Evolutionary conservation across 2,329 filamentous ascomycete genomes (phyloP), one percentile per base, ranked within the genome.

Genomic region (Mycocentrospora acerina): DNA sequence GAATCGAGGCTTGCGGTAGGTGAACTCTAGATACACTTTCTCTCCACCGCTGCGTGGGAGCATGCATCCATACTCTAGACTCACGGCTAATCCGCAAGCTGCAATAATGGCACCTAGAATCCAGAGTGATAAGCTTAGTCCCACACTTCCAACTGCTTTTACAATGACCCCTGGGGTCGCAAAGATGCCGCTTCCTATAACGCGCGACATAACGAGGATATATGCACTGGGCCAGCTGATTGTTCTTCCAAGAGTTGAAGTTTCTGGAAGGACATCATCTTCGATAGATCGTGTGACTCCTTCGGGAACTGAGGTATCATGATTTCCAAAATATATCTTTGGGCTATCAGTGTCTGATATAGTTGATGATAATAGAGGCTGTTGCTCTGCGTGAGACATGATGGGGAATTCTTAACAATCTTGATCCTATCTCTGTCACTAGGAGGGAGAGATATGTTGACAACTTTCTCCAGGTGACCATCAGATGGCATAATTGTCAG

Each of bases 11-110:
- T 71, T 71, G 2, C 77, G 75, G 58, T 84, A 87, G 0, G 81
- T 81, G 59, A 82, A 84, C 60, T 88, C 83, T 29, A 88, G 75
- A 55, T 86, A 87, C 6, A 86, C 81, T 64, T 87, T 88, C 17
- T 67, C 65, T 16, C 83, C 84, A 6, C 84, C 84, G 1, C 80
- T 84, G 1, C 82, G 73, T 12, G 85, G 85, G 11, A 88, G 68
- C 82, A 86, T 86, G 53, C 77, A 83, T 0, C 84, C 84, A 52
- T 80, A 85, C 55, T 88, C 85, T 33, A 88, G 72, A 6, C 76
- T 76, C 0, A 87, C 74, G 3, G 76, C 75, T 3, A 87, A 68
- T 0, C 80, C 81, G 35, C 78, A 82, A 7, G 76, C 81, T 1
- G 81, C 78, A 7, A 86, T 70, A 2, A 81, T 50, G 0, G 81